These are phyloP conservation scores for Agaricus subrufescens DNA, from an alignment of 768 basidiomycete genomes.

Conservation along the genomic window DNA sequence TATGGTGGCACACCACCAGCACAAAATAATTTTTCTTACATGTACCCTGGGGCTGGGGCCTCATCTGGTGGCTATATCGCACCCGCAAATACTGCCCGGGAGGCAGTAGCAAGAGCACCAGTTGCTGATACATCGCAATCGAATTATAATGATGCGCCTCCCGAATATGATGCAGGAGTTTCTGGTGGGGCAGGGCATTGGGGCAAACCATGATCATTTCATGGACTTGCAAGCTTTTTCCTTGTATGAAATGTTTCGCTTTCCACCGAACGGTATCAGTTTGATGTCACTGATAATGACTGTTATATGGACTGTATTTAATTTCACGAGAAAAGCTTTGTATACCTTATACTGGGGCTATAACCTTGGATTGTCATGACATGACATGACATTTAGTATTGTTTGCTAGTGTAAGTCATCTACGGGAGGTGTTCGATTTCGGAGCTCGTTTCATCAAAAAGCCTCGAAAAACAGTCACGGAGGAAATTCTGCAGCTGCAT, in stretches of 20 bases:
- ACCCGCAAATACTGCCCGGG: constrained; percentile 36
- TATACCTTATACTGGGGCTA: too few species aligned
- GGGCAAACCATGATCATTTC: constrained; percentile 35
- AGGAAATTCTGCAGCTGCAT: too few species aligned
- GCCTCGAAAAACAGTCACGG: too few species aligned
- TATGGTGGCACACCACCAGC: constrained; percentile 46
- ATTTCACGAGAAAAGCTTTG: too few species aligned
- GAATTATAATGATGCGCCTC: constrained; percentile 48
- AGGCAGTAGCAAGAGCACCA: constrained; percentile 41
- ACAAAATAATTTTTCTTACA: constrained; percentile 18
- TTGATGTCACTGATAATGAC: too few species aligned
- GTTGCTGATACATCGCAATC: constrained; percentile 21
- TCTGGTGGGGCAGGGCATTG: constrained; percentile 47
- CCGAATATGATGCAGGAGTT: constrained; percentile 56
- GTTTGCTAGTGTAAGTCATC: too few species aligned
- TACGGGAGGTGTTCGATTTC: too few species aligned
- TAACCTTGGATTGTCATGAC: too few species aligned
- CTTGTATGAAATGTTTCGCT: neutral
- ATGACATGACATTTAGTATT: too few species aligned
- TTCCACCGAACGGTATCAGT: too few species aligned
- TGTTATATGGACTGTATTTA: too few species aligned
- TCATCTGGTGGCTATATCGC: constrained; percentile 26
- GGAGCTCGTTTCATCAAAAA: too few species aligned
- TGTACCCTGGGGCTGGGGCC: constrained; percentile 16
- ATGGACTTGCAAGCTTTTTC: neutral